These are phyloP conservation scores for Aspergillus sp. DNA, from an alignment of 2,329 filamentous ascomycete genomes.

Conservation along the genomic window DNA sequence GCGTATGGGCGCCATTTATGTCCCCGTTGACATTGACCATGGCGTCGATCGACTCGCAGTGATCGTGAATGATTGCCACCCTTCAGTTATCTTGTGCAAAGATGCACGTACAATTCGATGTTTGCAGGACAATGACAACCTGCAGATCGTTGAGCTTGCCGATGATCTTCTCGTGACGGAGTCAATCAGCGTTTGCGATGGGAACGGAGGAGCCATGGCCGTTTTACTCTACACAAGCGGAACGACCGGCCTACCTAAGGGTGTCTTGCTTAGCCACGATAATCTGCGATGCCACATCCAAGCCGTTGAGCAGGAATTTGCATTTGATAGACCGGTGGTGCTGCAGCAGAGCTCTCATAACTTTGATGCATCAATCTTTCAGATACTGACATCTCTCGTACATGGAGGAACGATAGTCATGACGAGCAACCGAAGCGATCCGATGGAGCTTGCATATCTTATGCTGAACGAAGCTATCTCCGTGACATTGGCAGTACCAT, in stretches of 20 bases:
- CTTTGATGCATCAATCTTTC: constrained; percentile 24
- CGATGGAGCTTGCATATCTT: constrained; percentile 16
- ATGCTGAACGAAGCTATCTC: constrained; percentile 11
- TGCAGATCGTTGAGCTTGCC: neutral
- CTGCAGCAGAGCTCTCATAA: constrained; percentile 25
- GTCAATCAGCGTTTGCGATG: neutral
- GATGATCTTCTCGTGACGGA: neutral
- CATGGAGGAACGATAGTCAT: constrained; percentile 20
- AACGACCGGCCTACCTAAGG: constrained; percentile 20
- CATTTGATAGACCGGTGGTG: constrained; percentile 12
- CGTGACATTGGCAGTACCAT: neutral
- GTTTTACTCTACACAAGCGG: constrained; percentile 21
- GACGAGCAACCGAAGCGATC: constrained; percentile 16
- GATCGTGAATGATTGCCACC: neutral
- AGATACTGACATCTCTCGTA: constrained; percentile 19
- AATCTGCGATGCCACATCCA: constrained; percentile 14
- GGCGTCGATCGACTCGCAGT: neutral
- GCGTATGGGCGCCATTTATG: neutral
- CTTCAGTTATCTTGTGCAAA: neutral
- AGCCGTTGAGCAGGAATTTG: neutral
- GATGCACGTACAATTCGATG: neutral
- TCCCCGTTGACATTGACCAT: neutral
- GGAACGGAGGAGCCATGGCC: neutral
- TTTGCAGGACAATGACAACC: too few species aligned
- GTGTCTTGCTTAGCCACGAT: constrained; percentile 13